phyloP scores from a whole-genome alignment of 495 filamentous ascomycete genomes.

The Penicillium paradoxum region DNA sequence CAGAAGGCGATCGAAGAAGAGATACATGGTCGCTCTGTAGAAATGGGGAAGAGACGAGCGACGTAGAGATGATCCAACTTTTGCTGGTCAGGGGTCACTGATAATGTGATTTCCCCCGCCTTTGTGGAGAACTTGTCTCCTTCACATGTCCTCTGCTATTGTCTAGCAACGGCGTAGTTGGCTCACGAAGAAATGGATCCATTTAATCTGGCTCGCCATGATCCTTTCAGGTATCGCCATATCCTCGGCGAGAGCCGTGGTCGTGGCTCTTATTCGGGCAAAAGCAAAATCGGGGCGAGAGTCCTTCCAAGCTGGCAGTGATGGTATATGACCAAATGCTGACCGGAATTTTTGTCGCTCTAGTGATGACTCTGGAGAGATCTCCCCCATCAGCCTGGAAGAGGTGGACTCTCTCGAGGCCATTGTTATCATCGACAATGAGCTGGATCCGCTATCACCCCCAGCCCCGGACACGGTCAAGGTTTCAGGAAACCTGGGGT shows the following conservation, averaged over 20 bases:
- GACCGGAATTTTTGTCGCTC: neutral
- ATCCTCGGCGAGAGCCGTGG: no score
- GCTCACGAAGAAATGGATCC: no score
- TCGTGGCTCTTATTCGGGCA: neutral
- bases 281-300: neutral
- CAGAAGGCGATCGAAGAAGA: conserved; percentile 16
- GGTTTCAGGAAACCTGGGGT: conserved; percentile 37
- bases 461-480: conserved; percentile 46
- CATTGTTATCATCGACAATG: conserved; percentile 51
- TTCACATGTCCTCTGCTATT: no score
- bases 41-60: neutral
- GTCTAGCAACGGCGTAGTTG: no score
- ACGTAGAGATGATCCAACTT: neutral
- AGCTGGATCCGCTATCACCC: conserved; percentile 53
- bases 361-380: conserved; percentile 1
- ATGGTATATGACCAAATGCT: neutral
- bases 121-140: neutral
- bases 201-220: neutral
- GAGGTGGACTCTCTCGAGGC: conserved; percentile 48
- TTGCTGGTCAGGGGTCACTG: neutral
- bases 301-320: neutral
- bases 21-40: conserved; percentile 10
- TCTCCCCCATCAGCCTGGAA: conserved; percentile 19
- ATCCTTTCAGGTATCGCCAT: neutral
- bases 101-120: neutral